Evolutionary conservation across 768 basidiomycete species (phyloP).

Genomic region (Auricularia cornea): DNA sequence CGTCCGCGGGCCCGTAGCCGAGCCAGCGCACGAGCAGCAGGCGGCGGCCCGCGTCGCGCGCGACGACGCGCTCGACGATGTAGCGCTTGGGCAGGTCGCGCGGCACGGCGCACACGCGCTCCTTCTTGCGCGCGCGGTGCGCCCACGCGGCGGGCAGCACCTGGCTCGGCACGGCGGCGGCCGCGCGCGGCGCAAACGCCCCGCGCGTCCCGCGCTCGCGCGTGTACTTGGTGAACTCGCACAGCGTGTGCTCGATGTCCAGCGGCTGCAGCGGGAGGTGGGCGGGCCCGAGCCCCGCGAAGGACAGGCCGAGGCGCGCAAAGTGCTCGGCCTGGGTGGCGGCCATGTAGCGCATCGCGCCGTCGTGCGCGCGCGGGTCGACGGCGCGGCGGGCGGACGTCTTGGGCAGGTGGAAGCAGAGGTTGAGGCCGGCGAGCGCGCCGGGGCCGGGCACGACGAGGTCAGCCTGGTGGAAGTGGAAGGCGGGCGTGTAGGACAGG

Average conservation of each 20-base stretch:
- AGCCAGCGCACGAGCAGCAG: slow-evolving; percentile 48
- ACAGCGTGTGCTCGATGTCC: slow-evolving; percentile 72
- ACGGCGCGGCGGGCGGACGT: slow-evolving; percentile 23
- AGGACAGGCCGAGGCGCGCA: slow-evolving; percentile 44
- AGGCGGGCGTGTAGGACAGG: slow-evolving; percentile 40
- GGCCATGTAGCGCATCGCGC: slow-evolving; percentile 55
- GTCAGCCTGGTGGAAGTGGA: slow-evolving; percentile 59
- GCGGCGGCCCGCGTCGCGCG: slow-evolving; percentile 27
- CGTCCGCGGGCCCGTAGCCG: slow-evolving; percentile 42
- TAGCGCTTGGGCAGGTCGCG: slow-evolving; percentile 38
- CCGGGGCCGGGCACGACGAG: slow-evolving; percentile 67
- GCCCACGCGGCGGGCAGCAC: slow-evolving; percentile 50
- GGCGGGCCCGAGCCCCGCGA: slow-evolving; percentile 43
- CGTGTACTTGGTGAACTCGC: slow-evolving; percentile 71
- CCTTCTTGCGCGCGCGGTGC: slow-evolving; percentile 32
- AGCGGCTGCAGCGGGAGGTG: slow-evolving; percentile 44
- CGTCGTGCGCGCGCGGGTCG: not conserved
- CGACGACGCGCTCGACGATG: slow-evolving; percentile 28
- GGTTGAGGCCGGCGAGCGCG: slow-evolving; percentile 52
- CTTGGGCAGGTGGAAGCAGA: too few species aligned
- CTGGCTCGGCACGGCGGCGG: slow-evolving; percentile 19
- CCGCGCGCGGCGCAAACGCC: slow-evolving; percentile 29
- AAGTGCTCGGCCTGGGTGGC: slow-evolving; percentile 54
- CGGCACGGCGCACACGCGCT: slow-evolving; percentile 33
- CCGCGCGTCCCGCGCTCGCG: slow-evolving; percentile 28